Evolutionary conservation across 75 land plant genomes (phyloP).

Genomic region (Picea sitchensis): DNA sequence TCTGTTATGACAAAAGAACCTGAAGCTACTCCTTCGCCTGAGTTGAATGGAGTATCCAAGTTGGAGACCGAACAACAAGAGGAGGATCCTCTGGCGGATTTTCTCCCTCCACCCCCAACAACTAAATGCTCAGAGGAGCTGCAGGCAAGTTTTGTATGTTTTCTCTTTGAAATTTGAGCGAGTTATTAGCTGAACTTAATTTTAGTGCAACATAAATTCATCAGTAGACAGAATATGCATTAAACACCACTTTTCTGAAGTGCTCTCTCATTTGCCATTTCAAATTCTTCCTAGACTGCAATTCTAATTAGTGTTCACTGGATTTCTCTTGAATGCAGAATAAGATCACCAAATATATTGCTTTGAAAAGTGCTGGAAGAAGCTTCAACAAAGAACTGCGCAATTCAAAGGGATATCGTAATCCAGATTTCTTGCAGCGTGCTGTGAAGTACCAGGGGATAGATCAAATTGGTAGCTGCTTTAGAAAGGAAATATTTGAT

Average conservation of each 20-base stretch:
- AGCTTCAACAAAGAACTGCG: constrained; percentile 91
- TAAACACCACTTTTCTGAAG: neutral
- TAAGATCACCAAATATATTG: constrained; percentile 64
- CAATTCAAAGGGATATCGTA: constrained; percentile 84
- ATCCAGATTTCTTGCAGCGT: constrained; percentile 94
- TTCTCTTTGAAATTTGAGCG: neutral
- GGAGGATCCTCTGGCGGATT: constrained; percentile 48
- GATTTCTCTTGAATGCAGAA: constrained; percentile 40
- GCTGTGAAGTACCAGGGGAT: constrained; percentile 91
- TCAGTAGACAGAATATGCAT: neutral
- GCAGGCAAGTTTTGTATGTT: constrained; percentile 42
- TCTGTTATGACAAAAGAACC: constrained; percentile 12
- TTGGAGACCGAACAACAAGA: constrained; percentile 20
- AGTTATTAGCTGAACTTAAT: neutral
- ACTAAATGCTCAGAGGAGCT: constrained; percentile 69
- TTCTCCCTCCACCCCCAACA: constrained; percentile 76
- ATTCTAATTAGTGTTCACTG: neutral
- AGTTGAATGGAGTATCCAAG: constrained; percentile 5
- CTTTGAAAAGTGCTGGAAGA: constrained; percentile 60
- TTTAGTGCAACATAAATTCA: neutral
- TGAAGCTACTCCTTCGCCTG: constrained; percentile 19
- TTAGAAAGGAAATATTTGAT: constrained; percentile 90
- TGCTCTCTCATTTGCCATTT: neutral
- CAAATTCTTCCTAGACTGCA: neutral
- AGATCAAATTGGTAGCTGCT: constrained; percentile 95